These are phyloP conservation scores for Diacronema lutheri DNA, from an alignment of 78 protist species.

Conservation along the genomic window DNA sequence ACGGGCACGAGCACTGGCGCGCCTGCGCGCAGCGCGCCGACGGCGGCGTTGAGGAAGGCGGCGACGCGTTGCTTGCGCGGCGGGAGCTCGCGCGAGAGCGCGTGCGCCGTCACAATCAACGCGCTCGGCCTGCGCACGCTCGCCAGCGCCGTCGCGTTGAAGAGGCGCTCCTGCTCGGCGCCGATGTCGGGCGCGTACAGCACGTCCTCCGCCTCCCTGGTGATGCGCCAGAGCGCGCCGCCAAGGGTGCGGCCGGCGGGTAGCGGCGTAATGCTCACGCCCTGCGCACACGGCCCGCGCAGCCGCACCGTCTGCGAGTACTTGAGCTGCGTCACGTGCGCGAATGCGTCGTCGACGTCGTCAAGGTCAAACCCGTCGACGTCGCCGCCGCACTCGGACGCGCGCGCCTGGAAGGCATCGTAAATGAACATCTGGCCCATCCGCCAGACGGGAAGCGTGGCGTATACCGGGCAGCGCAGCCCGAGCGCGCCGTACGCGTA, in stretches of 20 bases:
- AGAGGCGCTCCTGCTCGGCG: slow-evolving; percentile 77
- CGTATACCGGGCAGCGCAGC: slow-evolving; percentile 69
- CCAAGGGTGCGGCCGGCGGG: slow-evolving; percentile 78
- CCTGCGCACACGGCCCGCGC: neutral
- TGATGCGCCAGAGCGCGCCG: slow-evolving; percentile 87
- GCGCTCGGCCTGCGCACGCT: slow-evolving; percentile 65
- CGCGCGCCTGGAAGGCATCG: slow-evolving; percentile 55
- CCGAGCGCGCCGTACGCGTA: slow-evolving; percentile 63
- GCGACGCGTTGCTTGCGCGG: too few species aligned
- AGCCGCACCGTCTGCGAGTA: slow-evolving; percentile 32
- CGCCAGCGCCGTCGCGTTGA: slow-evolving; percentile 55
- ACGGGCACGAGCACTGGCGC: slow-evolving; percentile 63
- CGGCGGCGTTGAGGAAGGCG: slow-evolving; percentile 16
- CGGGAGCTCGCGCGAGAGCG: too few species aligned
- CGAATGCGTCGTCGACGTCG: slow-evolving; percentile 52
- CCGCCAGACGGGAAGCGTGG: slow-evolving; percentile 79
- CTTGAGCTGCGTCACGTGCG: neutral
- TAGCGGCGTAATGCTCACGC: slow-evolving; percentile 38
- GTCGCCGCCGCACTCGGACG: neutral
- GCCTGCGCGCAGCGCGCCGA: neutral
- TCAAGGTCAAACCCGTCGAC: slow-evolving; percentile 26
- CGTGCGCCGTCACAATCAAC: slow-evolving; percentile 64
- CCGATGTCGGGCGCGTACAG: slow-evolving; percentile 86
- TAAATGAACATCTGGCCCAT: slow-evolving; percentile 87
- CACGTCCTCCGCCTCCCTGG: slow-evolving; percentile 77